Evolutionary conservation across 2,329 filamentous ascomycete genomes (phyloP), one percentile per base, ranked within the genome.

Genomic region (Phaeosphaeria sp.): DNA sequence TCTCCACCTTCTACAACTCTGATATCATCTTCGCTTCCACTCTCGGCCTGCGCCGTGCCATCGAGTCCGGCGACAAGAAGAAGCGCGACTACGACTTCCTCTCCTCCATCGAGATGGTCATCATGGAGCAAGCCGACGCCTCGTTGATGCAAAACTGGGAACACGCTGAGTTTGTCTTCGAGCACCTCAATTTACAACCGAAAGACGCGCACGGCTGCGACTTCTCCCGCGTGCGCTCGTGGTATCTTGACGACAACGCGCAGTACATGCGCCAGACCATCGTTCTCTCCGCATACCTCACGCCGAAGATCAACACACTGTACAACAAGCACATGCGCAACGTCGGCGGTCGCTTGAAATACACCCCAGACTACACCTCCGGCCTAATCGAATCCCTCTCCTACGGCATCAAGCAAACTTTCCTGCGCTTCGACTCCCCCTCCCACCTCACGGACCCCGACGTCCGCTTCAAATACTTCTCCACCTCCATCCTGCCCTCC

Each of bases 71-170:
- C 48, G 90, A 91, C 71, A 65, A 72, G 53, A 84, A 80, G 65
- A 84, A 82, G 59, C 89, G 90, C 74, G 94, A 98, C 74, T 89
- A 87, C 67, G 95, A 99, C 77, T 99, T 97, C 74, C 83, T 99
- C 15, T 94, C 91, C 56, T 98, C 94, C 1, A 91, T 99, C 68
- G 95, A 99, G 78, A 79, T 99, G 51, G 88, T 95, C 30, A 84
- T 98, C 47, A 84, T 97, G 59, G 95, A 99, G 75, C 93, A 98
- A 78, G 90, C 92, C 13, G 93, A 98, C 77, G 93, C 93, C 0
- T 86, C 97, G 43, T 86, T 96, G 8, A 97, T 97, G 93, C 95
- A 99, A 77, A 98, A 97, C 76, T 98, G 94, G 93, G 93, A 97
- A 71, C 94, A 99, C 74, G 87, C 97, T 59, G 91, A 96, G 75